These are phyloP conservation scores for Chaetomium cochliodes DNA, from an alignment of 495 filamentous ascomycete genomes.

Conservation along the genomic window DNA sequence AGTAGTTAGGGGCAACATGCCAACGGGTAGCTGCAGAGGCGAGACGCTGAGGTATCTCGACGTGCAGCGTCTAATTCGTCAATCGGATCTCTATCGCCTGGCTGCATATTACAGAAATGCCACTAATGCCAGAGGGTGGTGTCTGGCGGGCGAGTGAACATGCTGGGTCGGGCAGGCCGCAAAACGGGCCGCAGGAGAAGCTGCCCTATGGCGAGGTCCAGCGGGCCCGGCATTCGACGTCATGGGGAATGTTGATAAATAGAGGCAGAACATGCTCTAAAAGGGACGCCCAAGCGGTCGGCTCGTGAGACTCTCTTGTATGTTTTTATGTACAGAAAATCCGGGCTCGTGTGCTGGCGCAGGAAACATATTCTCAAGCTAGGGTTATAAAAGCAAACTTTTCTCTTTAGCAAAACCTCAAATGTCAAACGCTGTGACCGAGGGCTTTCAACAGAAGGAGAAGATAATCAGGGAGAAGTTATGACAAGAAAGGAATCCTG, in stretches of 20 bases:
- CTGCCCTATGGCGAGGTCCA: neutral
- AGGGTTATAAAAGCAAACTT: neutral
- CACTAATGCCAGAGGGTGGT: slow-evolving; percentile 2
- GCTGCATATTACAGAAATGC: neutral
- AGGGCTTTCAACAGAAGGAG: neutral
- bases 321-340: neutral
- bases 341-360: neutral
- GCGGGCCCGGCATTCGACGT: neutral
- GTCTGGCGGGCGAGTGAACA: neutral
- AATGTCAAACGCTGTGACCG: neutral
- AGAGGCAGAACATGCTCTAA: neutral
- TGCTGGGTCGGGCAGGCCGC: neutral
- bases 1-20: neutral
- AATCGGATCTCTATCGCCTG: neutral
- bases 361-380: neutral
- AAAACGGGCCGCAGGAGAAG: slow-evolving; percentile 1
- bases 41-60: neutral
- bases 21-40: slow-evolving; percentile 10
- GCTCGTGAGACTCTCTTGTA: neutral
- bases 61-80: neutral
- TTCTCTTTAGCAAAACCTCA: neutral
- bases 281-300: neutral
- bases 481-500: neutral
- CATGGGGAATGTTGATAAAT: neutral
- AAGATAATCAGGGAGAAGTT: neutral